These are phyloP conservation scores for Akebia trifoliata DNA, from an alignment of 164 flowering plant species.

Conservation along the genomic window DNA sequence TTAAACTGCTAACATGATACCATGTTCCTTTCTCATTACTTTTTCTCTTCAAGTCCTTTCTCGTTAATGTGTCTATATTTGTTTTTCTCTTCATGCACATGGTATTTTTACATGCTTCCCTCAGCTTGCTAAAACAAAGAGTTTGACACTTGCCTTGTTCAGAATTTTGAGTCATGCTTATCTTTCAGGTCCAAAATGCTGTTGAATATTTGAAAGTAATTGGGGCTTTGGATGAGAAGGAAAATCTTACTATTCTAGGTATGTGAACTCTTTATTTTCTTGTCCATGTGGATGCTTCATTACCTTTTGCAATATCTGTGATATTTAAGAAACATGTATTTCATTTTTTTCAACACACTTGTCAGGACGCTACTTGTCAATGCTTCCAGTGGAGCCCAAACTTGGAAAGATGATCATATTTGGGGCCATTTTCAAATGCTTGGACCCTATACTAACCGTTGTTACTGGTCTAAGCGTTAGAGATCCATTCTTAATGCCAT, in stretches of 20 bases:
- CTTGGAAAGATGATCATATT: conserved; percentile 94
- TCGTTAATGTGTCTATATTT: not conserved
- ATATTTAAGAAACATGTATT: not conserved
- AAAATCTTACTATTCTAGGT: conserved; percentile 82
- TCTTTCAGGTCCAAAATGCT: conserved; percentile 91
- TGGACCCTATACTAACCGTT: conserved; percentile 81
- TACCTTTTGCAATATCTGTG: not conserved
- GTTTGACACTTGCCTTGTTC: not conserved
- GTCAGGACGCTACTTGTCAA: conserved; percentile 74
- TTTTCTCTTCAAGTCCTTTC: too few species aligned
- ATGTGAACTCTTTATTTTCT: conserved; percentile 5
- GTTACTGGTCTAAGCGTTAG: conserved; percentile 92
- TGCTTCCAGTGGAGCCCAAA: conserved; percentile 97
- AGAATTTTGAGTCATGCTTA: not conserved
- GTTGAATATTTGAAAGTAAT: conserved; percentile 76
- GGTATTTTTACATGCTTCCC: not conserved
- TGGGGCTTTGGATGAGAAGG: conserved; percentile 86
- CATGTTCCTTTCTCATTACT: not conserved
- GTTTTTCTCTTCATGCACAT: not conserved
- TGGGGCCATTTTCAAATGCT: conserved; percentile 80
- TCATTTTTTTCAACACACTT: conserved; percentile 12
- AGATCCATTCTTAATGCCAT: conserved; percentile 84
- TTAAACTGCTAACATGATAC: not conserved
- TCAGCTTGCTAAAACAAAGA: not conserved
- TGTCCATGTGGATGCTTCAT: not conserved